Evolutionary conservation across 345 rosid genomes (phyloP).

Genomic region (Microthlaspi erraticum): DNA sequence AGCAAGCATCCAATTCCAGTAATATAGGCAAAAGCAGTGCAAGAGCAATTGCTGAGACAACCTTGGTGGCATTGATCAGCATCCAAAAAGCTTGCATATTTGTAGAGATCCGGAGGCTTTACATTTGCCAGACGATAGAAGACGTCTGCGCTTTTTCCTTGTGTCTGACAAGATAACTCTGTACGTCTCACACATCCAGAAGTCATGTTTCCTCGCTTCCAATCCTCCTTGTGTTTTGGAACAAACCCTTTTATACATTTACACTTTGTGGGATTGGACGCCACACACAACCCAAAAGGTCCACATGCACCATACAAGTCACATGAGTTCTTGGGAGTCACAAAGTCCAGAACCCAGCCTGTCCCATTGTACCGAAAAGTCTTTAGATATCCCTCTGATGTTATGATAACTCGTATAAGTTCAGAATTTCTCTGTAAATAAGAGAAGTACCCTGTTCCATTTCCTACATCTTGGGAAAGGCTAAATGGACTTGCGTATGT

Average conservation of each 20-base stretch:
- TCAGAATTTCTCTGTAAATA: constrained; percentile 17
- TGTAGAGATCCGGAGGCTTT: constrained; percentile 15
- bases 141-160: not conserved
- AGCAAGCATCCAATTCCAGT: constrained; percentile 54
- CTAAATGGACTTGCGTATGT: constrained; percentile 29
- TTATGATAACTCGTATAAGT: constrained; percentile 19
- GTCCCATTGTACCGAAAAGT: constrained; percentile 31
- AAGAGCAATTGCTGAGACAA: constrained; percentile 54
- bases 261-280: constrained; percentile 19
- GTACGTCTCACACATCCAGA: constrained; percentile 36
- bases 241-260: constrained; percentile 42
- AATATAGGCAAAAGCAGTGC: constrained; percentile 55
- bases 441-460: constrained; percentile 35
- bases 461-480: constrained; percentile 31
- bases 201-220: constrained; percentile 28
- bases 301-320: constrained; percentile 40
- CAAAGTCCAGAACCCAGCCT: constrained; percentile 18
- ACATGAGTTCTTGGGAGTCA: constrained; percentile 20
- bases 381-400: constrained; percentile 36
- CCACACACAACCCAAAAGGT: constrained; percentile 40
- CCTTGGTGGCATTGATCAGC: constrained; percentile 21
- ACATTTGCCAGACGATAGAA: constrained; percentile 1
- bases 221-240: constrained; percentile 34
- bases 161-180: constrained; percentile 29
- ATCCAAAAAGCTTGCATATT: constrained; percentile 10